phyloP scores from a whole-genome alignment of 495 filamentous ascomycete species.

The Pyrenula aspistea region DNA sequence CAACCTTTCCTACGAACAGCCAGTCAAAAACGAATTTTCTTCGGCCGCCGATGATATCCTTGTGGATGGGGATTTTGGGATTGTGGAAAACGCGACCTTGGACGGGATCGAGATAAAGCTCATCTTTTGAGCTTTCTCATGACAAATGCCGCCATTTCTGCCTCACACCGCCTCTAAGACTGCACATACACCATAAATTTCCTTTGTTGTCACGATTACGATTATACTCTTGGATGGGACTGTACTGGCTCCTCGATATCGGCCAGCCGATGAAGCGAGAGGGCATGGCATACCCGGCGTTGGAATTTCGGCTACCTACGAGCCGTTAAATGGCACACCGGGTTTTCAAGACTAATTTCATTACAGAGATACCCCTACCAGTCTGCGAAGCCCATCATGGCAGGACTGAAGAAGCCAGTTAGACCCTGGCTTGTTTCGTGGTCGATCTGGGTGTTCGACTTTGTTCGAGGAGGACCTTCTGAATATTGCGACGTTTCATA shows the following conservation, averaged over 20 bases:
- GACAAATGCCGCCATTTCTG: background rate
- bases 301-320: background rate
- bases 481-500: background rate
- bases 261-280: background rate
- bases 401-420: background rate
- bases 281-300: background rate
- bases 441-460: background rate
- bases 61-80: background rate
- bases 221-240: background rate
- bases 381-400: background rate
- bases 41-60: background rate
- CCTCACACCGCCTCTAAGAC: background rate
- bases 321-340: background rate
- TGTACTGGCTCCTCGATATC: background rate
- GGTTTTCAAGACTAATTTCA: background rate
- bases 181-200: background rate
- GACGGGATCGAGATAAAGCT: background rate
- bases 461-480: background rate
- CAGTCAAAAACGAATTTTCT: background rate
- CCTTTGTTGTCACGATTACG: background rate
- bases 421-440: background rate
- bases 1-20: conserved; percentile 16
- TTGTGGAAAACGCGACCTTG: background rate
- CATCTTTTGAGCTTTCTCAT: background rate
- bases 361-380: background rate